Conservation (phyloP, 805 yeast genomes). For the Candida krabiensis region DNA sequence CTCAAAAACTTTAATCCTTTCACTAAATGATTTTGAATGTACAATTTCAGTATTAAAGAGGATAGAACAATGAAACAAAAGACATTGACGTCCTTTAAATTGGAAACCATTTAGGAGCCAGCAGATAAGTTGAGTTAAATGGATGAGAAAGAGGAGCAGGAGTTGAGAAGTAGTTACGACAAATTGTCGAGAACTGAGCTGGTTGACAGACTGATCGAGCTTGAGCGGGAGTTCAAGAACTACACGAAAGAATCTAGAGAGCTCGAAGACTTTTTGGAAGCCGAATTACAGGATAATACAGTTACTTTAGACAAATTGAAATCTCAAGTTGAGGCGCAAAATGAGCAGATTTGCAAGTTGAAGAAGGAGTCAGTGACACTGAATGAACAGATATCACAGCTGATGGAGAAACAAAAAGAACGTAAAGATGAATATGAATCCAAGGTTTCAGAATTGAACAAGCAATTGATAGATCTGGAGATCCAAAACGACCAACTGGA, state of each 20-base stretch:
- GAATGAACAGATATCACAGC: slow-evolving; percentile 8
- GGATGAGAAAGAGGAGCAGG: not conserved
- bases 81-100: too few relatives aligned
- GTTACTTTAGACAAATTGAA: slow-evolving; percentile 4
- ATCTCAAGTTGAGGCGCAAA: not conserved
- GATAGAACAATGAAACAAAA: too few relatives aligned
- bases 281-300: slow-evolving; percentile 17
- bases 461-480: slow-evolving; percentile 23
- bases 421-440: slow-evolving; percentile 3
- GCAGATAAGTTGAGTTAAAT: slow-evolving; percentile 40
- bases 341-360: slow-evolving; percentile 1
- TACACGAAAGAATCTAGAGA: slow-evolving; percentile 25
- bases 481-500: slow-evolving; percentile 26
- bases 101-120: slow-evolving; percentile 47
- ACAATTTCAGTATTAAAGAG: too few relatives aligned
- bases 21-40: too few relatives aligned
- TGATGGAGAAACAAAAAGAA: slow-evolving; percentile 5
- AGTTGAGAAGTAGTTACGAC: slow-evolving; percentile 6
- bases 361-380: slow-evolving; percentile 6
- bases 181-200: slow-evolving; percentile 14
- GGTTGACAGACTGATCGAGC: slow-evolving; percentile 12
- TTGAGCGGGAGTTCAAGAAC: slow-evolving; percentile 23
- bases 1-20: too few relatives aligned
- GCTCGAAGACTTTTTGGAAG: slow-evolving; percentile 26
- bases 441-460: slow-evolving; percentile 9